A percentile compares a stretch with the other conserved stretches of the same genome.
Conservation (phyloP, 2,329 filamentous ascomycete species). For the Penicillium occitanis region DNA sequence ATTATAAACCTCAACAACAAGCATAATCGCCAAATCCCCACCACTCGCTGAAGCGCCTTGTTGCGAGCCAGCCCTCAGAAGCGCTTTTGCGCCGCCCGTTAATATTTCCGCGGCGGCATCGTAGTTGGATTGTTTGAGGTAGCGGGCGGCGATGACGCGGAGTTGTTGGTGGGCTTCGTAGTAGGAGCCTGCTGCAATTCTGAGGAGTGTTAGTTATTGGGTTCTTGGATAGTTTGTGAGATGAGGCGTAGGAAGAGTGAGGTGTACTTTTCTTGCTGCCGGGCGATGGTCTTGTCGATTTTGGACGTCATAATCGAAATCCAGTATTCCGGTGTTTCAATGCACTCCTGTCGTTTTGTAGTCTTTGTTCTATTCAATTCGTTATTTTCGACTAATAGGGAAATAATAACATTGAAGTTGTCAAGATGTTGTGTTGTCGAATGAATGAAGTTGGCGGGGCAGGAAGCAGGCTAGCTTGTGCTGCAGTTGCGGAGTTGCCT, state of each 20-base stretch:
- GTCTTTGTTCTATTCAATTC: neutral
- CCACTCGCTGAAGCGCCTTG: conserved; percentile 93
- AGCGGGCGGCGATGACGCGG: conserved; percentile 88
- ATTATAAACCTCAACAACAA: conserved; percentile 87
- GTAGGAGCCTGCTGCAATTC: conserved; percentile 86
- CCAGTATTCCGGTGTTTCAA: neutral
- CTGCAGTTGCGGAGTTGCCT: conserved; percentile 3
- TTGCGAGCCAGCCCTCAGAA: conserved; percentile 62
- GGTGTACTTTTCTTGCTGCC: conserved; percentile 71
- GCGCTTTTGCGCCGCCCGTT: conserved; percentile 75
- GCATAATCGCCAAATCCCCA: conserved; percentile 80
- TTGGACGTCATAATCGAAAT: conserved; percentile 40
- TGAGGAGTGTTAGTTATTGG: conserved; percentile 33
- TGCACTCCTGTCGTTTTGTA: neutral
- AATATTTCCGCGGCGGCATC: conserved; percentile 82
- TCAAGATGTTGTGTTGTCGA: neutral
- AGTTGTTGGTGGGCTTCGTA: conserved; percentile 99
- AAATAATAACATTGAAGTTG: neutral
- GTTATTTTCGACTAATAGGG: neutral
- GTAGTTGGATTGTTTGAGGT: conserved; percentile 86
- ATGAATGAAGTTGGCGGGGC: conserved; percentile 12
- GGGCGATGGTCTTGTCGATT: conserved; percentile 69
- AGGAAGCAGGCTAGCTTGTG: conserved; percentile 11
- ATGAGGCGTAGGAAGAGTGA: neutral
- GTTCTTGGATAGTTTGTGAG: neutral